Evolutionary conservation across 179 eudicot species (phyloP).

Genomic region (Silene noctiflora): DNA sequence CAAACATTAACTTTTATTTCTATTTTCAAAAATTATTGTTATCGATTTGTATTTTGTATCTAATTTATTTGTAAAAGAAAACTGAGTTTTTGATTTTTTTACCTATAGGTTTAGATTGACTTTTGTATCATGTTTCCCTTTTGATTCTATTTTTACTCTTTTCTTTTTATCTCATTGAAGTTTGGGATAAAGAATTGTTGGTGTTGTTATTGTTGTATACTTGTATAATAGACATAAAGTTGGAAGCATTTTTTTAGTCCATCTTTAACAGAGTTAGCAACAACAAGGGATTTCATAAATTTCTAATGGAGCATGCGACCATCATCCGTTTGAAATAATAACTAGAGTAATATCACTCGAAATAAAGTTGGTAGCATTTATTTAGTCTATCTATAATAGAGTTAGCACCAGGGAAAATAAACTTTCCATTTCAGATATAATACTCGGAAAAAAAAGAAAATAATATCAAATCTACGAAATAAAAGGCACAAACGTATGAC

Average conservation of each 20-base stretch:
- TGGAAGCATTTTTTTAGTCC: not conserved
- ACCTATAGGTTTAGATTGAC: too few species aligned
- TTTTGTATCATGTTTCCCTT: too few species aligned
- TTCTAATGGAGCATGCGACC: too few species aligned
- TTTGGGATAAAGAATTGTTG: not conserved
- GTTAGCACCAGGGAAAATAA: not conserved
- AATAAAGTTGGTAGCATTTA: not conserved
- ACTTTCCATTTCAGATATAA: slow-evolving; percentile 9
- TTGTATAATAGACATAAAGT: not conserved
- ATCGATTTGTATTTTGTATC: too few species aligned
- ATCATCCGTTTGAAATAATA: too few species aligned
- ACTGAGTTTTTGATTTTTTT: too few species aligned
- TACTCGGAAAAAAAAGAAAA: not conserved
- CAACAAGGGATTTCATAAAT: too few species aligned
- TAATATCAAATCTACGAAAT: not conserved
- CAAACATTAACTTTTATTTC: too few species aligned
- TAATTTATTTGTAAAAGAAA: too few species aligned
- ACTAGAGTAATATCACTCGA: not conserved
- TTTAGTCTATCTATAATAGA: not conserved
- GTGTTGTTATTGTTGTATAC: not conserved
- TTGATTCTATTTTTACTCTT: too few species aligned
- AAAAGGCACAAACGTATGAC: slow-evolving; percentile 25
- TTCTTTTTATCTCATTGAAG: too few species aligned
- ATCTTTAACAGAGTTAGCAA: not conserved
- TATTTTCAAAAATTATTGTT: too few species aligned